These are phyloP conservation scores for Lipomyces spencermartinsiae DNA, from an alignment of 805 yeast species.

Conservation along the genomic window DNA sequence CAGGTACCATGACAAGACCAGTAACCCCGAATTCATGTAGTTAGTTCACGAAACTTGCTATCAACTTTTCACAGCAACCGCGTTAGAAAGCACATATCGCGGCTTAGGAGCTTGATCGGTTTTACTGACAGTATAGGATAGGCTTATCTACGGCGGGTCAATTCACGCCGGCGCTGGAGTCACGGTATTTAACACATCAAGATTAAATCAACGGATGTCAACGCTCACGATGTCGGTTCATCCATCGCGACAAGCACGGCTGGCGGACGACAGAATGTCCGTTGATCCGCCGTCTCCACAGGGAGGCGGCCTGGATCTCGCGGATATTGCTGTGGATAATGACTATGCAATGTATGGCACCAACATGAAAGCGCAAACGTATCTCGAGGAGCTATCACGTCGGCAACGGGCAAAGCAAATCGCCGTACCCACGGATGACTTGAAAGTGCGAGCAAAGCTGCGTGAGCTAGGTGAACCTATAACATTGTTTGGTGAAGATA, in stretches of 20 bases:
- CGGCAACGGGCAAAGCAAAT: constrained; percentile 30
- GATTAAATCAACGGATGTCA: not conserved
- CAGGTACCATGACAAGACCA: too few relatives aligned
- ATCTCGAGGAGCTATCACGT: constrained; percentile 31
- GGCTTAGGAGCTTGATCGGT: not conserved
- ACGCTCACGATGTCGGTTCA: constrained; percentile 24
- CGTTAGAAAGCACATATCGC: not conserved
- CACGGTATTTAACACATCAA: not conserved
- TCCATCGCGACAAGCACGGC: constrained; percentile 28
- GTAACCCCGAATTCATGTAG: not conserved
- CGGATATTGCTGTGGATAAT: constrained; percentile 29
- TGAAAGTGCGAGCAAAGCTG: constrained; percentile 60
- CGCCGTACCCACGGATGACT: constrained; percentile 69
- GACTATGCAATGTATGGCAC: constrained; percentile 29
- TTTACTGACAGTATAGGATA: not conserved
- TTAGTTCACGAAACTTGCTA: not conserved
- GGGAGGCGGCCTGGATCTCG: constrained; percentile 29
- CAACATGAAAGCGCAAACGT: constrained; percentile 26
- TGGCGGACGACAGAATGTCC: constrained; percentile 23
- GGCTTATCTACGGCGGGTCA: not conserved
- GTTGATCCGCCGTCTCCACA: constrained; percentile 24
- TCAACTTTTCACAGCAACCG: not conserved
- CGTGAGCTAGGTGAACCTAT: constrained; percentile 62
- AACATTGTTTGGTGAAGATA: constrained; percentile 63
- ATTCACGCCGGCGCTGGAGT: not conserved